A percentile compares a stretch with the other conserved stretches of the same genome.
Evolutionary conservation across 31 red algal species (phyloP).

Genomic region (Odonthalia washingtoniensis): DNA sequence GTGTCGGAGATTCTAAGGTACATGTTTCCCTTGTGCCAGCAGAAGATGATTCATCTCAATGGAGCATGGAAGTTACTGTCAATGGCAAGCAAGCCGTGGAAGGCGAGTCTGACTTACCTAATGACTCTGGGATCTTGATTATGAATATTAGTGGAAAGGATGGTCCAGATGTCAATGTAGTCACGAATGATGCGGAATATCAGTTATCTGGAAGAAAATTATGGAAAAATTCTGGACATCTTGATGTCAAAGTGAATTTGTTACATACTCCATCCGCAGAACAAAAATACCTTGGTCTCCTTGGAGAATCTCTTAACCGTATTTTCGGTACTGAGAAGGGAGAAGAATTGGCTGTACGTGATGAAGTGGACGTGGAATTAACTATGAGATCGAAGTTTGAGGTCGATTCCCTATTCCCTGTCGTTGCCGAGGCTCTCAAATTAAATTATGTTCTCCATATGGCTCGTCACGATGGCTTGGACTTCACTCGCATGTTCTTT

Average conservation of each 20-base stretch:
- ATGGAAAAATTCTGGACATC: conserved; percentile 13
- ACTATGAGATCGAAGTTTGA: conserved; percentile 32
- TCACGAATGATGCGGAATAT: too few relatives aligned
- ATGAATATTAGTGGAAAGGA: too few relatives aligned
- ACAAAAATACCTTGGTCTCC: conserved; percentile 9
- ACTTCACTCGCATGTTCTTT: too few relatives aligned
- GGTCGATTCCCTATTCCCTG: conserved; percentile 31
- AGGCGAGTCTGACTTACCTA: background rate
- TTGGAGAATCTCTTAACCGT: conserved; percentile 31
- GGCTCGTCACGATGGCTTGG: too few relatives aligned
- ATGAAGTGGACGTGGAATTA: conserved; percentile 22
- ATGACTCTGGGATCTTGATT: too few relatives aligned
- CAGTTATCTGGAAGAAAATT: too few relatives aligned
- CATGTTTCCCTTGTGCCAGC: conserved; percentile 15
- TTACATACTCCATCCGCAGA: background rate
- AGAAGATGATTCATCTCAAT: background rate
- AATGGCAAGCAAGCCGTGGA: background rate
- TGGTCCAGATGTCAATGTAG: too few relatives aligned
- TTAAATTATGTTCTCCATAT: too few relatives aligned
- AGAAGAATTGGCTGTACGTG: conserved; percentile 16
- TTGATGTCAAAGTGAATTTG: conserved; percentile 30
- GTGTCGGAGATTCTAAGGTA: background rate
- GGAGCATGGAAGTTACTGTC: conserved; percentile 2
- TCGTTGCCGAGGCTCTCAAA: too few relatives aligned
- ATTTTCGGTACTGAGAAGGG: conserved; percentile 15